A percentile compares a stretch with the other conserved stretches of the same genome.
These are phyloP conservation scores for Abortiporus biennis DNA, from an alignment of 1,284 basidiomycete genomes.

Conservation along the genomic window DNA sequence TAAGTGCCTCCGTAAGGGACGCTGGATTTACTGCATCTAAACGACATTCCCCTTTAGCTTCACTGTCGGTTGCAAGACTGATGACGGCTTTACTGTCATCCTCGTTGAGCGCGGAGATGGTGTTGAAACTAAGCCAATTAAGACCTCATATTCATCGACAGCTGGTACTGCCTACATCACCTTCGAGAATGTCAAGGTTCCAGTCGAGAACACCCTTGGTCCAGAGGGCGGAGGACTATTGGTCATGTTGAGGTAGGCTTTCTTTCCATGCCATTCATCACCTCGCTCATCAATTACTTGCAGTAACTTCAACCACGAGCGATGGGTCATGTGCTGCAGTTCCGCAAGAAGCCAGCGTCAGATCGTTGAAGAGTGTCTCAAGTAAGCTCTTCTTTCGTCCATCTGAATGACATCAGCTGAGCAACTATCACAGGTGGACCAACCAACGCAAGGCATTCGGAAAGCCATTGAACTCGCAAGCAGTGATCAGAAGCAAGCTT, in stretches of 20 bases:
- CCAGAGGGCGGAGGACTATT: slow-evolving; percentile 77
- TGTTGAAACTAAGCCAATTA: slow-evolving; percentile 82
- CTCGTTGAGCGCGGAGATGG: slow-evolving; percentile 73
- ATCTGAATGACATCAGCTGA: slow-evolving; percentile 8
- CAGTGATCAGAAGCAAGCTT: slow-evolving; percentile 82
- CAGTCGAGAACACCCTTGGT: slow-evolving; percentile 82
- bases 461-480: slow-evolving; percentile 76
- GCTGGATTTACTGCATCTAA: too few species aligned
- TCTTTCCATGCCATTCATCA: too few species aligned
- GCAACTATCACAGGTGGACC: slow-evolving; percentile 52
- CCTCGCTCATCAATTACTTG: neutral
- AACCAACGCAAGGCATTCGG: slow-evolving; percentile 82
- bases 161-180: slow-evolving; percentile 86
- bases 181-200: slow-evolving; percentile 84
- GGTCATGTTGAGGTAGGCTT: slow-evolving; percentile 57
- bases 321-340: slow-evolving; percentile 66
- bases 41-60: slow-evolving; percentile 40
- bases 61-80: slow-evolving; percentile 57
- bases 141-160: slow-evolving; percentile 74
- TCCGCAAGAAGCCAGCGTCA: slow-evolving; percentile 48
- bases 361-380: slow-evolving; percentile 68
- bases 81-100: slow-evolving; percentile 79
- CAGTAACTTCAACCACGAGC: slow-evolving; percentile 70
- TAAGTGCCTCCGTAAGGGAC: slow-evolving; percentile 12
- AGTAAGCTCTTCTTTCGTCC: slow-evolving; percentile 34